Conservation (phyloP, 495 filamentous ascomycete genomes). For the Talaromyces proteolyticus region DNA sequence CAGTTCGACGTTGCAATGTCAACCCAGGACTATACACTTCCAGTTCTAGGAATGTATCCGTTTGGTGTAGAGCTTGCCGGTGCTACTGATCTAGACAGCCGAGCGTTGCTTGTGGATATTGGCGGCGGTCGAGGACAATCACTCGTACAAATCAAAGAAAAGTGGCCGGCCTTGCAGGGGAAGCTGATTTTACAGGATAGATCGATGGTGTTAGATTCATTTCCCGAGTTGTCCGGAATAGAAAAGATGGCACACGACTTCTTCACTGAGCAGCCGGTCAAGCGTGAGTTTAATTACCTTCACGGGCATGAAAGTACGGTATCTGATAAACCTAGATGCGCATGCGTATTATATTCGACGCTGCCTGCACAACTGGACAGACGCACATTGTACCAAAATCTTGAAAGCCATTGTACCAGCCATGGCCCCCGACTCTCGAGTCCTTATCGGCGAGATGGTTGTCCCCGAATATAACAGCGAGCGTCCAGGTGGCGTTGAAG, state of each 20-base stretch:
- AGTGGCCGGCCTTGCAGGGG: constrained; percentile 20
- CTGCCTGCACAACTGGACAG: constrained; percentile 37
- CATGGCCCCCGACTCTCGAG: constrained; percentile 27
- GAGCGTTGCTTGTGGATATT: constrained; percentile 47
- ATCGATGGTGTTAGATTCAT: constrained; percentile 27
- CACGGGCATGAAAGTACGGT: neutral
- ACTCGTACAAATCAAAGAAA: constrained; percentile 26
- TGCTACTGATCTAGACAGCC: constrained; percentile 45
- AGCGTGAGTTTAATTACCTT: constrained; percentile 6
- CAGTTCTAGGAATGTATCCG: constrained; percentile 18
- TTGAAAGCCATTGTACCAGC: constrained; percentile 24
- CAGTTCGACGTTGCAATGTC: constrained; percentile 15
- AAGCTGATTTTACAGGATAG: constrained; percentile 45
- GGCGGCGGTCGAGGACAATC: constrained; percentile 47
- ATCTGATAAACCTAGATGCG: constrained; percentile 18
- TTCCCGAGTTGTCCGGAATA: constrained; percentile 15
- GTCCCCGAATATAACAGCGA: constrained; percentile 17
- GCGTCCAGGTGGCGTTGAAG: constrained; percentile 9
- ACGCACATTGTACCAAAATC: constrained; percentile 29
- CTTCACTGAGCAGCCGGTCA: constrained; percentile 45
- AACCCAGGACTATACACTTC: constrained; percentile 10
- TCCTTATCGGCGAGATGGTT: constrained; percentile 42
- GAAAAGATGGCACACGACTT: constrained; percentile 39
- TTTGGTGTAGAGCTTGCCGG: constrained; percentile 66
- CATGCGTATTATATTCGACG: constrained; percentile 38